Evolutionary conservation across 352 stramenopile genomes (phyloP), one percentile per base, ranked within the genome.

Genomic region (Globisporangium acanthophoron): DNA sequence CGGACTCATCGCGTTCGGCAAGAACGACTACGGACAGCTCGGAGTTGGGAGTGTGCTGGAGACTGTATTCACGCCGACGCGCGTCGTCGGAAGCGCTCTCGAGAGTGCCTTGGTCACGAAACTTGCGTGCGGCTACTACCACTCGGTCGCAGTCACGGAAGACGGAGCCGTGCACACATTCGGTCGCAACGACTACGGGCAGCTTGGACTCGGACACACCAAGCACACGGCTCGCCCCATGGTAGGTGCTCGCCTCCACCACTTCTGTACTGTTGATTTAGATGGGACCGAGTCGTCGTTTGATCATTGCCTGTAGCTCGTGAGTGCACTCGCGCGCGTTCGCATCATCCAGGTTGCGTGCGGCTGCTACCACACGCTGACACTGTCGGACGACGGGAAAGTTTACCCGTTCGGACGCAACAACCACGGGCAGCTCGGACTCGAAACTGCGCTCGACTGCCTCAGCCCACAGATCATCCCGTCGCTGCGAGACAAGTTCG

Each of bases 361-460:
- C 31, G 87, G 87, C 20, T 93, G 84, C 64, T 95, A 94, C 52
- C 87, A 96, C 69, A 96, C 82, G 24, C 72, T 96, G 12, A 59
- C 75, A 3, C 77, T 95, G 33, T 90, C 80, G 16, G 80, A 91
- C n/a, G 77, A 92, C 35, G 87, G 85, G 9, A 89, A 88, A 61
- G 85, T 96, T 43, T 94, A 92, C 56, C 92, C 96, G 20, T 98
- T 96, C 67, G 92, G 92, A 24, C 73, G 92, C 35, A 98, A 98
- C 65, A 97, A 98, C 57, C 92, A 98, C 66, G 92, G 92, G 1
- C 92, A 98, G 45, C 76, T 98, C 39, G 92, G 90, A 1, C 67
- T 91, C 13, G 78, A 90, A 49, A 86, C 81, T 24, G 74, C 65
- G 3, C 49, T 90, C 8, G 85, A 96, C 60, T 93, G 87, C 21